Evolutionary conservation across 257 asterid species (phyloP).

Genomic region (Mentha longifolia): DNA sequence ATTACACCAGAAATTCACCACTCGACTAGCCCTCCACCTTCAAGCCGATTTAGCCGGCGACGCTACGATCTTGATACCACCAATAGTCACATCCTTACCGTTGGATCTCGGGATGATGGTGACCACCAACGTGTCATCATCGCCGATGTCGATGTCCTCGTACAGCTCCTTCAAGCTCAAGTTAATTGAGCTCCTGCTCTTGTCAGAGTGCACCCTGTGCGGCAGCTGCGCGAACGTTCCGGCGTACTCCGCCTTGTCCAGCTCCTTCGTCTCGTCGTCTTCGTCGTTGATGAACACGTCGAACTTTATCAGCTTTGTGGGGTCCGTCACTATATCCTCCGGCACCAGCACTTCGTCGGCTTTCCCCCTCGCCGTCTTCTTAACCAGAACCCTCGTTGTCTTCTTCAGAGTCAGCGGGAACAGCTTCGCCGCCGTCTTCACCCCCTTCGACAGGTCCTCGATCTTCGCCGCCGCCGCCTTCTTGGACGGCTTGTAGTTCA

Average conservation of each 20-base stretch:
- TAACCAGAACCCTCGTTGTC: neutral
- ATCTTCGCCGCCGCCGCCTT: neutral
- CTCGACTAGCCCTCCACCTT: too few species aligned
- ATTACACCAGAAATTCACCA: too few species aligned
- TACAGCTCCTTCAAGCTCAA: slow-evolving; percentile 17
- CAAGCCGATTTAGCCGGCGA: slow-evolving; percentile 31
- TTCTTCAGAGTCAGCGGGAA: slow-evolving; percentile 1
- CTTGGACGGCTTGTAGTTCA: slow-evolving; percentile 13
- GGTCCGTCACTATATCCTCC: neutral
- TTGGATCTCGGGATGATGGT: slow-evolving; percentile 12
- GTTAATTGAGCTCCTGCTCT: neutral
- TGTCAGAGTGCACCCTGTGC: neutral
- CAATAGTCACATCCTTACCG: slow-evolving; percentile 12
- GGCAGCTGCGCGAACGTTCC: slow-evolving; percentile 23
- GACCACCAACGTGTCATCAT: slow-evolving; percentile 10
- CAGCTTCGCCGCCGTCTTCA: neutral
- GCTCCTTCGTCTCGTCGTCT: neutral
- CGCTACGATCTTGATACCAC: slow-evolving; percentile 25
- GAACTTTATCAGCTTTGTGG: slow-evolving; percentile 7
- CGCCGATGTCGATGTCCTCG: slow-evolving; percentile 6
- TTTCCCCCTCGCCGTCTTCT: neutral
- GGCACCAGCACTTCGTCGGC: slow-evolving; percentile 3
- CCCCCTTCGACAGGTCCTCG: neutral
- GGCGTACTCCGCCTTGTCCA: slow-evolving; percentile 23
- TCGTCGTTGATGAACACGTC: slow-evolving; percentile 19